A percentile compares a stretch with the other conserved stretches of the same genome.
These are phyloP conservation scores for Colletotrichum sp. DNA, from an alignment of 2,329 filamentous ascomycete genomes.

Conservation along the genomic window DNA sequence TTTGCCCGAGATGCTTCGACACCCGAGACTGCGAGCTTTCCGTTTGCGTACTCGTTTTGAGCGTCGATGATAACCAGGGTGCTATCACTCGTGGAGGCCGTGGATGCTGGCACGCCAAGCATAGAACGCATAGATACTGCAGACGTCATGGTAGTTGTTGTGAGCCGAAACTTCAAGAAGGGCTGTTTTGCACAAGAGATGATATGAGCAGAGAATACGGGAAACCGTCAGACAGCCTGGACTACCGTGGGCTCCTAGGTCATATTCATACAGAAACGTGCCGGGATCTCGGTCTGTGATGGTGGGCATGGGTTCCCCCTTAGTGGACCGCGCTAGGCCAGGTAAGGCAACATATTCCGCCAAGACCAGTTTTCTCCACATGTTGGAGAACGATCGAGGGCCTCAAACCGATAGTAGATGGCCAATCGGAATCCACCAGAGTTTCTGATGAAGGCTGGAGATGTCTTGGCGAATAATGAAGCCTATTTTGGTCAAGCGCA, in stretches of 20 bases:
- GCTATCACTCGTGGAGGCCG: slow-evolving; percentile 49
- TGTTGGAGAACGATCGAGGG: neutral
- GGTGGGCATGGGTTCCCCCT: neutral
- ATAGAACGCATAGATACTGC: slow-evolving; percentile 38
- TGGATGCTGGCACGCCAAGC: slow-evolving; percentile 49
- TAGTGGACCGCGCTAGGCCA: neutral
- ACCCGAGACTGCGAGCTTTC: slow-evolving; percentile 60
- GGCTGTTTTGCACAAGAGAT: neutral
- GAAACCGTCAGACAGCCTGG: neutral
- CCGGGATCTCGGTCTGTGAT: neutral
- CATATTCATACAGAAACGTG: neutral
- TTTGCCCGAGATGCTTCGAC: slow-evolving; percentile 56
- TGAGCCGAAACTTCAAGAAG: neutral
- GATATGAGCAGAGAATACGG: neutral
- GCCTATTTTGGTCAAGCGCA: neutral
- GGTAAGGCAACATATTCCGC: neutral
- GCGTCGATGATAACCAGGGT: slow-evolving; percentile 72
- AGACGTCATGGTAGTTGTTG: slow-evolving; percentile 9
- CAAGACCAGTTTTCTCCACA: neutral
- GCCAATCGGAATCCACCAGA: neutral
- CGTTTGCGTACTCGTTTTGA: slow-evolving; percentile 70
- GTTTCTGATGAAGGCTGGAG: neutral
- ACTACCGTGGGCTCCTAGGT: neutral
- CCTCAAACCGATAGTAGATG: fast-evolving
- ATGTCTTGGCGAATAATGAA: neutral